Percentiles rank a stretch among this genome's conserved stretches.
These are phyloP conservation scores for Adiantum capillusveneris DNA, from an alignment of 75 land plant species.

Conservation along the genomic window DNA sequence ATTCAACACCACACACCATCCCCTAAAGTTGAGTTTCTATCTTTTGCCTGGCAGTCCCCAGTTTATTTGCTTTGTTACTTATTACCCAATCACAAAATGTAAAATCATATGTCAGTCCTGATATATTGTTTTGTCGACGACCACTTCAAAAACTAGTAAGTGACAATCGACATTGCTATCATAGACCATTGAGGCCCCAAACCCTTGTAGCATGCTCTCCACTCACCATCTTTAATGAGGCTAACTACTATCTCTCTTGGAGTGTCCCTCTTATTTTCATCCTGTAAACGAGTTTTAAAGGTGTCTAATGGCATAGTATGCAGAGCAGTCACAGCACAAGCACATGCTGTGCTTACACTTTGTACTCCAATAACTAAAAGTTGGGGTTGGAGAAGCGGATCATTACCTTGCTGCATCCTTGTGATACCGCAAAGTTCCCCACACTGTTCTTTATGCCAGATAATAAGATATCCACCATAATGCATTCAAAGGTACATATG, in stretches of 20 bases:
- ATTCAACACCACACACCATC: too few species aligned
- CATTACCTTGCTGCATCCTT: constrained; percentile 12
- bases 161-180: constrained; percentile 81
- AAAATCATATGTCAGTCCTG: too few species aligned
- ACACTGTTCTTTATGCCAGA: constrained; percentile 52
- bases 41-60: too few species aligned
- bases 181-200: constrained; percentile 76
- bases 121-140: constrained; percentile 42
- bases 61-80: too few species aligned
- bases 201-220: constrained; percentile 83
- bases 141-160: constrained; percentile 81
- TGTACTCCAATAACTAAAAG: constrained; percentile 56
- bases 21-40: too few species aligned
- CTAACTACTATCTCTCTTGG: constrained; percentile 50
- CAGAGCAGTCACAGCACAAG: constrained; percentile 75
- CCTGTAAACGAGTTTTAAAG: constrained; percentile 88
- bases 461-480: constrained; percentile 98
- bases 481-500: constrained; percentile 92
- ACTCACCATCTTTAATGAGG: constrained; percentile 77
- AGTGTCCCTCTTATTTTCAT: constrained; percentile 35
- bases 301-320: constrained; percentile 92
- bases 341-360: constrained; percentile 82
- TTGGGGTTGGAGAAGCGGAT: background rate
- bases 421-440: constrained; percentile 35
- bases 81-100: too few species aligned